Conservation (phyloP, 1,284 basidiomycete species). For the Heterobasidion parviporum region DNA sequence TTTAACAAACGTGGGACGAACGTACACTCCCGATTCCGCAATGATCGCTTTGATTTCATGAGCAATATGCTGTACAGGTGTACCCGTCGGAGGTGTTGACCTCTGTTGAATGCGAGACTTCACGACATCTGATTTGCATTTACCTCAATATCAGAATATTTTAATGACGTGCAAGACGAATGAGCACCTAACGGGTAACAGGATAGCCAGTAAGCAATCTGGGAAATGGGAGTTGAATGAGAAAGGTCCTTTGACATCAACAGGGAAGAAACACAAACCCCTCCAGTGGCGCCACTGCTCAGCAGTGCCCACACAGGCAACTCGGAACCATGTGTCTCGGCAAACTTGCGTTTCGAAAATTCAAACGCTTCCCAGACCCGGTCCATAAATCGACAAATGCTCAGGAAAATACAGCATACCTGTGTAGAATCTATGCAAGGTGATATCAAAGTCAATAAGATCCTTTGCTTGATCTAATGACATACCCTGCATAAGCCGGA, state of each 20-base stretch:
- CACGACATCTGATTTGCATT: constrained; percentile 59
- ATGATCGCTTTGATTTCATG: constrained; percentile 65
- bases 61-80: constrained; percentile 77
- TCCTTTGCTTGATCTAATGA: constrained; percentile 1
- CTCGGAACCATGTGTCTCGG: constrained; percentile 48
- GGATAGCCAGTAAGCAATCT: constrained; percentile 91
- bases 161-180: not conserved
- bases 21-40: constrained; percentile 70
- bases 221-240: not conserved
- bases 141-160: not conserved
- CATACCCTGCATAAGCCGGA: constrained; percentile 87
- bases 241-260: not conserved
- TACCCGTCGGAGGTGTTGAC: constrained; percentile 64
- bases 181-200: constrained; percentile 77
- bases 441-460: not conserved
- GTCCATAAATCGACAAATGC: not conserved
- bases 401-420: constrained; percentile 29
- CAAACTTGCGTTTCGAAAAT: constrained; percentile 76
- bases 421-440: constrained; percentile 56
- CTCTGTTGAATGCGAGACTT: constrained; percentile 88
- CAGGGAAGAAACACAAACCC: constrained; percentile 41
- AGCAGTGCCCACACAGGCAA: constrained; percentile 88
- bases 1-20: constrained; percentile 9
- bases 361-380: constrained; percentile 61
- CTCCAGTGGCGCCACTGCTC: constrained; percentile 82